Percentiles rank a stretch among this genome's conserved stretches.
Conservation (phyloP, 169 alveolate genomes). For the Eimeria tenella region DNA sequence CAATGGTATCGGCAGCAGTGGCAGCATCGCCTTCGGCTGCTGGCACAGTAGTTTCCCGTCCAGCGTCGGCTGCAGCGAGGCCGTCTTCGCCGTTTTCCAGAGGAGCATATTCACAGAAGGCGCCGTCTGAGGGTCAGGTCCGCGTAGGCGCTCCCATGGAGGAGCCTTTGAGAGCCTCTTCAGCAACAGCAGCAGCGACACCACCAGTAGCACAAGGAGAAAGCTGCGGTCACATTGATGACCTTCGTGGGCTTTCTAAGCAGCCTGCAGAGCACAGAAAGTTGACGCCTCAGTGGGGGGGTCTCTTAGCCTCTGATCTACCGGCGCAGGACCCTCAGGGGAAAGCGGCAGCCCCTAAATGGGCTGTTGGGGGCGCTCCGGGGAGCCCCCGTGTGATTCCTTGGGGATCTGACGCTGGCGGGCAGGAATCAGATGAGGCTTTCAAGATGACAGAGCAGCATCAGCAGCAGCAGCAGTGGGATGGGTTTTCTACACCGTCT, state of each 20-base stretch:
- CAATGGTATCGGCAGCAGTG: slow-evolving; percentile 37
- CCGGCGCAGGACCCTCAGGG: slow-evolving; percentile 3
- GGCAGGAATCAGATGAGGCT: slow-evolving; percentile 16
- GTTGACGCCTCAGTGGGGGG: slow-evolving; percentile 62
- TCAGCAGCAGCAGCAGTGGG: slow-evolving; percentile 49
- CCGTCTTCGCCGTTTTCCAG: slow-evolving; percentile 27
- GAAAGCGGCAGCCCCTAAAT: slow-evolving; percentile 43
- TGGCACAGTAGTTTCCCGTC: not conserved
- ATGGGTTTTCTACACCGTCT: slow-evolving; percentile 38
- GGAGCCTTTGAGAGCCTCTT: not conserved
- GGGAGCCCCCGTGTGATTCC: slow-evolving; percentile 22
- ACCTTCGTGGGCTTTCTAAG: not conserved
- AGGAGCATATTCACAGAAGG: slow-evolving; percentile 1
- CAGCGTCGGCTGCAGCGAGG: slow-evolving; percentile 69
- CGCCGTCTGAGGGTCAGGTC: slow-evolving; percentile 54
- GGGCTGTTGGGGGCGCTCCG: slow-evolving; percentile 52
- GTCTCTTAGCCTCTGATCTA: not conserved
- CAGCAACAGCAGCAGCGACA: slow-evolving; percentile 25
- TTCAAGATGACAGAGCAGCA: slow-evolving; percentile 13
- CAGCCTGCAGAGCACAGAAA: slow-evolving; percentile 38
- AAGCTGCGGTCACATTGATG: not conserved
- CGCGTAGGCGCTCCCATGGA: slow-evolving; percentile 23
- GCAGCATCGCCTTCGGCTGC: slow-evolving; percentile 22
- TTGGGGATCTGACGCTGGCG: slow-evolving; percentile 25
- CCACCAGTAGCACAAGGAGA: not conserved